Base-by-base conservation (phyloP, 202 grass and related monocot genomes). In the Schoenoplectus tabernaemontani region DNA sequence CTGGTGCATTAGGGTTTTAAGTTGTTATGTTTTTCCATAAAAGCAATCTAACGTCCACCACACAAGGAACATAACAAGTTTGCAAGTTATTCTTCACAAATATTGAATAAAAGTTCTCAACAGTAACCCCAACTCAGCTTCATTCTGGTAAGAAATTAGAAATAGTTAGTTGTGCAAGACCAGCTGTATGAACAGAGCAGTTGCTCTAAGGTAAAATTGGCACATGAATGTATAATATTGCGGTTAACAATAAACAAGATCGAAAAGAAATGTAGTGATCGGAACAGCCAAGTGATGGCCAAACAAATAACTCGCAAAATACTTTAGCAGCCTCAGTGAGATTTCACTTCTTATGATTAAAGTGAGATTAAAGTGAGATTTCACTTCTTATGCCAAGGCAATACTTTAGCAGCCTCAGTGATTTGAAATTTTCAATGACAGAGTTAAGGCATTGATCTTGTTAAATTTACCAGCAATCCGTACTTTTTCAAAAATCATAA, bases 41-140 rank as follows among this genome's bases (percentile, higher is more conserved):
- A 75, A 33, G 15, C 70, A 56, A 75, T 75, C 47, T 75, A 56
- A 56, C 36, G 1, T 36, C 30, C 38, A 20, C 24, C 28, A 19
- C 30, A 56, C 26, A 56, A 56, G 71, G 71, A 76, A 76, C 56
- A 76, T 36, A 76, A 6, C 47, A 76, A 37, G 71, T 76, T 76
- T 48, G 44, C 71, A 75, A 56, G 71, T 75, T 75, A 56, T 56
- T 75, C 48, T 76, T 76, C 46, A 76, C 48, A 76, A 56, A 76
- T 56, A 54, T 75, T 56, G 47, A 36, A 76, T 73, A 51, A 72
- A 28, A 76, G 9, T 56, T 56, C 71, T 37, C 16, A 12, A 46
- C 16, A 10, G 4, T 9, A 76, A 76, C 24, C 30, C 34, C 30
- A 34, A 33, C 71, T 54, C 71, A 76, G 71, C 71, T 76, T 74